Conservation (phyloP, 441 rosid genomes). For the Capsella rubella region DNA sequence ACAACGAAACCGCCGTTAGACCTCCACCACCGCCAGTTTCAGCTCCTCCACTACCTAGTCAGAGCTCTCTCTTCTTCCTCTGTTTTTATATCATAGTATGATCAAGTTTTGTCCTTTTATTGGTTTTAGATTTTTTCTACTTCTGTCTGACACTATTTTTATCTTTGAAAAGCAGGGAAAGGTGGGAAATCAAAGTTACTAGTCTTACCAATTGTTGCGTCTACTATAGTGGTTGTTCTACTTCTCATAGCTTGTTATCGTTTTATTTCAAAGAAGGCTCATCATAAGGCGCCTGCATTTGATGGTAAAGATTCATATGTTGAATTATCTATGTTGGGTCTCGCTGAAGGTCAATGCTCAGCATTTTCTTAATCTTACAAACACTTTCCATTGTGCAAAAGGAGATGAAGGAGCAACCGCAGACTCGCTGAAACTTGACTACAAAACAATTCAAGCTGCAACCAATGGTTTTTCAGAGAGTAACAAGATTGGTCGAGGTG, state of each 20-base stretch:
- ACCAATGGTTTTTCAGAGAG: constrained; percentile 41
- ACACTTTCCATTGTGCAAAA: constrained; percentile 19
- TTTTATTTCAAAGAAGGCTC: constrained; percentile 25
- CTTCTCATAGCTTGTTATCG: constrained; percentile 30
- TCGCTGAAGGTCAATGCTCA: neutral
- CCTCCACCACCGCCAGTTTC: neutral
- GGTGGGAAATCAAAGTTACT: neutral
- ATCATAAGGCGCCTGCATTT: neutral
- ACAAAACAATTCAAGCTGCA: constrained; percentile 33
- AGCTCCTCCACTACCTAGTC: neutral
- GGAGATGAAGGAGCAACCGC: constrained; percentile 33
- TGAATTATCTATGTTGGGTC: neutral
- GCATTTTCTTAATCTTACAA: neutral
- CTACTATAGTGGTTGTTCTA: constrained; percentile 20
- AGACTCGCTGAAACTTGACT: constrained; percentile 35
- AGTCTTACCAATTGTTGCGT: constrained; percentile 38
- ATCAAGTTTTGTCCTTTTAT: neutral
- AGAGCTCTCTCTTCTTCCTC: neutral
- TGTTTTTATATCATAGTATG: neutral
- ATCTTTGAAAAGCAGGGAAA: constrained; percentile 34
- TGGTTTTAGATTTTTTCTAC: neutral
- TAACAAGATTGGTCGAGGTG: constrained; percentile 52
- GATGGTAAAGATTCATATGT: constrained; percentile 36
- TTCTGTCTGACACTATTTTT: neutral
- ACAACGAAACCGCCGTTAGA: neutral